Conservation (phyloP, 768 basidiomycete species). For the Tephrocybe sp. region DNA sequence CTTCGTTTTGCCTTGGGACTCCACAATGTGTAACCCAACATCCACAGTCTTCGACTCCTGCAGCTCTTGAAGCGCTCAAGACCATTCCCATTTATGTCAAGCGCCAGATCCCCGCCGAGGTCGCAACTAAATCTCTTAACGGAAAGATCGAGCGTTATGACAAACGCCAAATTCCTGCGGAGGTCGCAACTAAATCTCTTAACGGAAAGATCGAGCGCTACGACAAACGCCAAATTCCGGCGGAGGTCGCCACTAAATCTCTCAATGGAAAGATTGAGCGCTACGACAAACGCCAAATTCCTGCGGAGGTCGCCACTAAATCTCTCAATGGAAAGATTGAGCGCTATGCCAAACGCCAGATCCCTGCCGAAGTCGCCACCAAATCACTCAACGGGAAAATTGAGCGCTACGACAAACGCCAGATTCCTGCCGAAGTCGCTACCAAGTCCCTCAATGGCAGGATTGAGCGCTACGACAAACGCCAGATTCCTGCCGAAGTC, state of each 20-base stretch:
- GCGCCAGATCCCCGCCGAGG: constrained; percentile 31
- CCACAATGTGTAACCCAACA: constrained; percentile 14
- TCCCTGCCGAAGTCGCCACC: constrained; percentile 26
- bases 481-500: constrained; percentile 23
- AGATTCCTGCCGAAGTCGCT: constrained; percentile 28
- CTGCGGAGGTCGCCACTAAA: constrained; percentile 20
- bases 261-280: constrained; percentile 29
- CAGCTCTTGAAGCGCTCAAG: constrained; percentile 33
- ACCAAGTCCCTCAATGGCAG: constrained; percentile 22
- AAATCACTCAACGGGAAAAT: constrained; percentile 20
- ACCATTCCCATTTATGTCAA: constrained; percentile 43
- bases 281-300: constrained; percentile 21
- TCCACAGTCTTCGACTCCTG: constrained; percentile 24
- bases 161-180: constrained; percentile 21
- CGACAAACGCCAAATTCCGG: constrained; percentile 20
- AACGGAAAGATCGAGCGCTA: constrained; percentile 18
- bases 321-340: constrained; percentile 18
- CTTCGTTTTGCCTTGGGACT: neutral
- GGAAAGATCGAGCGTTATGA: constrained; percentile 18
- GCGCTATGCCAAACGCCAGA: constrained; percentile 22
- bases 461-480: constrained; percentile 18
- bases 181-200: constrained; percentile 24
- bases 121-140: constrained; percentile 21
- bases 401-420: constrained; percentile 23
- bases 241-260: constrained; percentile 28